These are phyloP conservation scores for Xylaria intraflava DNA, from an alignment of 495 filamentous ascomycete species.

Conservation along the genomic window DNA sequence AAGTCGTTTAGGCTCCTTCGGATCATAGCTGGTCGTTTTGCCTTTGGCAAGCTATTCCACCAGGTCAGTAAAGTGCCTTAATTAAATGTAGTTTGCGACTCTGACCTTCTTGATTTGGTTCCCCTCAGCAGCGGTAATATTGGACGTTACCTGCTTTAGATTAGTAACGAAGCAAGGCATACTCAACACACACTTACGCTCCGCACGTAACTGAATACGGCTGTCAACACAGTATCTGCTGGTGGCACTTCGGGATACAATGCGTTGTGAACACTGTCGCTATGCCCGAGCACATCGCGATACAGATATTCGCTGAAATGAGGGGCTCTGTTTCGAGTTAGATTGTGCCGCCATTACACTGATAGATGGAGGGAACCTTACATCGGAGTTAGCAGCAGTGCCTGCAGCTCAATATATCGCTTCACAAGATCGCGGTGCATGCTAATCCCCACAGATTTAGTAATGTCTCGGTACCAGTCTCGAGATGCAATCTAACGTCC, in stretches of 20 bases:
- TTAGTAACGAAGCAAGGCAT: not conserved
- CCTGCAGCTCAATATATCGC: constrained; percentile 83
- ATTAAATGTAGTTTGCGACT: not conserved
- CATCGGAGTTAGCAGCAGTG: constrained; percentile 53
- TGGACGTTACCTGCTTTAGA: constrained; percentile 38
- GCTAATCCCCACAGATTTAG: constrained; percentile 62
- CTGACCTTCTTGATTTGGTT: constrained; percentile 64
- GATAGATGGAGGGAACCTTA: constrained; percentile 15
- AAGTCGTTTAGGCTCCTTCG: constrained; percentile 84
- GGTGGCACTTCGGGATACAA: constrained; percentile 67
- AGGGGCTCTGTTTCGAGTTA: constrained; percentile 64
- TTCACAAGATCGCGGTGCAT: constrained; percentile 74
- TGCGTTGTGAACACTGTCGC: constrained; percentile 68
- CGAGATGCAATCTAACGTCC: constrained; percentile 33
- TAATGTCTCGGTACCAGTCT: constrained; percentile 84
- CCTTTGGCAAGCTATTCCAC: constrained; percentile 61
- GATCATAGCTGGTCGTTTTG: constrained; percentile 73
- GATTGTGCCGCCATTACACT: constrained; percentile 2
- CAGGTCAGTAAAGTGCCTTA: not conserved
- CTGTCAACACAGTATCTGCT: constrained; percentile 56
- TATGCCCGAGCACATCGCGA: constrained; percentile 76
- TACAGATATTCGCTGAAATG: constrained; percentile 96
- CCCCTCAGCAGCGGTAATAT: constrained; percentile 82
- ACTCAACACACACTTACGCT: constrained; percentile 33
- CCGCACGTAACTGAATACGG: constrained; percentile 75